Evolutionary conservation across 148 eudicot species (phyloP).

Genomic region (Chenopodium quinoa): DNA sequence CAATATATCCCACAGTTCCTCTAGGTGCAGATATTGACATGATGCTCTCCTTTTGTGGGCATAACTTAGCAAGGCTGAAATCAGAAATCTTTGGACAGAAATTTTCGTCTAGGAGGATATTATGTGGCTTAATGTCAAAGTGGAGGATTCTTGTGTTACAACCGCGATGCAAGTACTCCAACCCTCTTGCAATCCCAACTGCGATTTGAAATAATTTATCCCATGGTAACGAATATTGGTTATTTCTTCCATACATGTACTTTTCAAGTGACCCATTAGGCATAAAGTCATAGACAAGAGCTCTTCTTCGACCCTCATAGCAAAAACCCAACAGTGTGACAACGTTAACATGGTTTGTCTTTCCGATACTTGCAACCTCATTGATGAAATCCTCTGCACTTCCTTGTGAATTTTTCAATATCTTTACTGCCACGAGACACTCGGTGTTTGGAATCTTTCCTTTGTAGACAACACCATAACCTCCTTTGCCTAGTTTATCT

Average conservation of each 20-base stretch:
- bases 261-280: conserved; percentile 56
- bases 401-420: conserved; percentile 27
- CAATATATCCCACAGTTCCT: conserved; percentile 42
- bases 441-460: conserved; percentile 53
- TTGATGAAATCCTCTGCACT: conserved; percentile 39
- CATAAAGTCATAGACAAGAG: conserved; percentile 76
- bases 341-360: conserved; percentile 64
- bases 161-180: conserved; percentile 47
- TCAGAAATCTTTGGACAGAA: conserved; percentile 42
- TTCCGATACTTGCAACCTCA: conserved; percentile 60
- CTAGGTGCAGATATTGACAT: conserved; percentile 33
- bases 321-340: conserved; percentile 64
- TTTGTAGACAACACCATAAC: conserved; percentile 74
- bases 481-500: conserved; percentile 81
- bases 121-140: conserved; percentile 47
- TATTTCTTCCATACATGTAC: conserved; percentile 11
- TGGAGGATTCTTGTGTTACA: conserved; percentile 41
- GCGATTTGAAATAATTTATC: conserved; percentile 27
- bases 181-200: conserved; percentile 40
- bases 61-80: conserved; percentile 41
- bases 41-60: conserved; percentile 27
- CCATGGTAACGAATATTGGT: conserved; percentile 11
- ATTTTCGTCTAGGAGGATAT: conserved; percentile 37
- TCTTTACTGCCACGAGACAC: conserved; percentile 68
- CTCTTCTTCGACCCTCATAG: conserved; percentile 46